Evolutionary conservation across 768 basidiomycete genomes (phyloP), one percentile per base, ranked within the genome.

Genomic region (Tephrocybe rancida): DNA sequence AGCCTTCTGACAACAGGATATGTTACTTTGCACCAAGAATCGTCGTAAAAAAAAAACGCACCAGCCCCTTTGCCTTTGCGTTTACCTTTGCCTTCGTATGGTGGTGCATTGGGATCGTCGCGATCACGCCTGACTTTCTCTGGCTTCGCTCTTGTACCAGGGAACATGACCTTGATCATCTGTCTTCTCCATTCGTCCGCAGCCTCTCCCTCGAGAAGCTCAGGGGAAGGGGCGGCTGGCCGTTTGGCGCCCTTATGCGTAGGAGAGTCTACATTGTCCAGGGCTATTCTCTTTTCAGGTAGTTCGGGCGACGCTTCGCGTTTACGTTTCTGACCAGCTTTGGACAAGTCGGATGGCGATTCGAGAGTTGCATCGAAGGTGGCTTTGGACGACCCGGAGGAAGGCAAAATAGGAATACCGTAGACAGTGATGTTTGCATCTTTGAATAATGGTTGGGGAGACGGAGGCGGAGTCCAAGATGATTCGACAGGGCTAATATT

Each of bases 381-480:
- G n/a, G n/a, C n/a, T n/a, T n/a, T n/a, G n/a, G n/a, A n/a, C n/a
- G n/a, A n/a, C n/a, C n/a, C n/a, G n/a, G n/a, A n/a, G n/a, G n/a
- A 54, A 24, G 66, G 65, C 5, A 69, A 56, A 43, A 82, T 58
- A 3, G 87, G 79, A 34, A 90, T 73, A 1, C 80, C 77, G 59
- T 87, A 90, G 6, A 92, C 78, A 7, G 80, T 74, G 47, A 93
- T 68, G 58, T 85, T 85, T 9, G 78, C 72, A 62, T 92, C 90
- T 50, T 74, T 70, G 69, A 77, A 90, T 29, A 84, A 69, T 2
- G 84, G 84, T 22, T 70, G 65, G 8, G 70, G 64, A 3, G 61
- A 54, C 11, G 61, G 35, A 1, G 65, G 55, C 5, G 64, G 55
- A 38, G 50, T 53, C 60, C 67, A 69, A 38, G 70, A 70, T 13